Percentiles rank a stretch among this genome's conserved stretches.
These are phyloP conservation scores for Helotiales sp. DNA, from an alignment of 2,329 filamentous ascomycete genomes.

Conservation along the genomic window DNA sequence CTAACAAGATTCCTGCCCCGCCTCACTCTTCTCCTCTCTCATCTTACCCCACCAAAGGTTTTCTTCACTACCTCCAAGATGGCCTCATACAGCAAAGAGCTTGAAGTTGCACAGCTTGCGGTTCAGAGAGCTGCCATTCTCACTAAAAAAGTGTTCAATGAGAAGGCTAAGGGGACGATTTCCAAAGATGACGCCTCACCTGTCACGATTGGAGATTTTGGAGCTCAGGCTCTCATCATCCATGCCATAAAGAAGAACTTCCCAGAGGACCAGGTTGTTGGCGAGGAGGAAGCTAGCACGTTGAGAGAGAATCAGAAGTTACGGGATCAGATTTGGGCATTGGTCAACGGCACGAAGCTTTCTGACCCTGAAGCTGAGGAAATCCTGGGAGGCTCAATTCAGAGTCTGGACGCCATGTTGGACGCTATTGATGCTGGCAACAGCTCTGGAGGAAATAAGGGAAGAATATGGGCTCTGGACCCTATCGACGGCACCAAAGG, in stretches of 20 bases:
- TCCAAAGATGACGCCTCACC: slow-evolving; percentile 95
- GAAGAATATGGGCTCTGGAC: slow-evolving; percentile 93
- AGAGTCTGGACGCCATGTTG: slow-evolving; percentile 65
- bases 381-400: slow-evolving; percentile 68
- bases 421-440: slow-evolving; percentile 66
- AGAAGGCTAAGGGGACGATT: slow-evolving; percentile 91
- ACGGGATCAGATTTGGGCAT: slow-evolving; percentile 76
- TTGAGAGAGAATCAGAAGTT: slow-evolving; percentile 72
- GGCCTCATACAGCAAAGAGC: slow-evolving; percentile 68
- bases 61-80: slow-evolving; percentile 35
- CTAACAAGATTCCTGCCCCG: slow-evolving; percentile 31
- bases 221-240: slow-evolving; percentile 95
- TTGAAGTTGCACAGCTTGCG: slow-evolving; percentile 80
- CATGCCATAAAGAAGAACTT: slow-evolving; percentile 86
- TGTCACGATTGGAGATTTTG: slow-evolving; percentile 97
- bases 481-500: slow-evolving; percentile 98
- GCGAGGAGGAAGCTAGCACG: slow-evolving; percentile 87
- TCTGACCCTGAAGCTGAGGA: slow-evolving; percentile 64
- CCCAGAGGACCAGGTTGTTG: slow-evolving; percentile 86
- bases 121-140: slow-evolving; percentile 80
- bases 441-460: slow-evolving; percentile 69
- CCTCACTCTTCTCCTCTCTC: slow-evolving; percentile 31
- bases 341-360: slow-evolving; percentile 73
- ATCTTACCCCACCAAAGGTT: slow-evolving; percentile 26
- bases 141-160: slow-evolving; percentile 77